Evolutionary conservation across 441 rosid genomes (phyloP), one percentile per base, ranked within the genome.

Genomic region (Macaranga tanarius): DNA sequence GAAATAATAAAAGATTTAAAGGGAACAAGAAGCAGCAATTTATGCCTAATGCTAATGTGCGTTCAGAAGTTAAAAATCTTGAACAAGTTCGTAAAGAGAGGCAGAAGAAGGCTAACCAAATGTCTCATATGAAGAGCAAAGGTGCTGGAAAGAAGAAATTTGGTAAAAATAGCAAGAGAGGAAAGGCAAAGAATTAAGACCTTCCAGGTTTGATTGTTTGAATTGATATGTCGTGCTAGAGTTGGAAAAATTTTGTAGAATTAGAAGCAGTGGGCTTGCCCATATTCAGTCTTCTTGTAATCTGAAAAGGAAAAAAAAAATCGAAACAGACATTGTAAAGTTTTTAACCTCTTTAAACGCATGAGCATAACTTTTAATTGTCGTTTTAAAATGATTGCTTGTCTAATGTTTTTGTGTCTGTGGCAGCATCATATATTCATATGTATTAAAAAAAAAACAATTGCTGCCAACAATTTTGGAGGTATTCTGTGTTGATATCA

Each of bases 51-150:
- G 89, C 95, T 40, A 87, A 90, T 57, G 87, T 93, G 57, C 97
- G 86, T 61, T 89, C 93, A 25, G 98, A 95, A 81, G 80, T 93
- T 59, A 95, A 91, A 84, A 82, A 91, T 81, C 79, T 91, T 17
- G 96, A 95, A 1, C 99, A 95, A 70, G 92, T 95, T 63, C 87
- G 99, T 12, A 95, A 90, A 79, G 98, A 89, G 70, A 87, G 98
- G 77, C 93, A 89, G 87, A 81, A 83, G 72, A 95, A 88, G 81
- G 98, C 92, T 0, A 80, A 79, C 73, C 85, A 76, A 77, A 47
- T 82, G 17, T 80, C 91, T 17, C 84, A 82, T 62, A 73, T 90
- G 78, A 91, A 92, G 77, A 82, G 80, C 85, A 92, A 90, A 79
- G 65, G 77, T 52, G 67, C 69, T 16, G 83, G 87, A 47, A 85